Conservation (phyloP, 148 eudicot genomes). For the Drosera capensis region DNA sequence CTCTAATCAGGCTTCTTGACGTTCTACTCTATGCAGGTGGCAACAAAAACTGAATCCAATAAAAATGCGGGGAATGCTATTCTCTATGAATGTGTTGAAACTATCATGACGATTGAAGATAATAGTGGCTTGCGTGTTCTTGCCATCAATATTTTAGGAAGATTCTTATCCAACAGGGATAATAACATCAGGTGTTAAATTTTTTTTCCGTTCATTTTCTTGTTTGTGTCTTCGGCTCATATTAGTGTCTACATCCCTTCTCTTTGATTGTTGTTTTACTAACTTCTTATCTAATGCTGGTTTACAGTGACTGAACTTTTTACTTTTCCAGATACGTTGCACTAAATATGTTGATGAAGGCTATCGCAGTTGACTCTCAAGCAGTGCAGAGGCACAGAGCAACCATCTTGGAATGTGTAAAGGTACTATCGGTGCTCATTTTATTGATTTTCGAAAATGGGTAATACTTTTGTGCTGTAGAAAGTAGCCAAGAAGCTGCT, state of each 20-base stretch:
- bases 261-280: background rate
- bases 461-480: no score
- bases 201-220: background rate
- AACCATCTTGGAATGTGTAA: slow-evolving; percentile 94
- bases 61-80: slow-evolving; percentile 98
- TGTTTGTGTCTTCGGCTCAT: background rate
- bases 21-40: slow-evolving; percentile 44
- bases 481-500: no score
- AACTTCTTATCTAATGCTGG: background rate
- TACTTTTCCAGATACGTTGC: slow-evolving; percentile 58
- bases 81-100: slow-evolving; percentile 93
- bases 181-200: slow-evolving; percentile 73
- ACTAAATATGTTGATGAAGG: slow-evolving; percentile 89
- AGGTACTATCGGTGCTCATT: no score
- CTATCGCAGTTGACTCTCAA: slow-evolving; percentile 78
- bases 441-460: no score
- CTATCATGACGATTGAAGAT: slow-evolving; percentile 91
- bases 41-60: slow-evolving; percentile 95
- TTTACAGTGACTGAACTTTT: background rate
- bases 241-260: background rate
- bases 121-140: slow-evolving; percentile 93
- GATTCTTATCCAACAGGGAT: slow-evolving; percentile 93
- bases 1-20: background rate
- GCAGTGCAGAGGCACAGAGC: slow-evolving; percentile 97
- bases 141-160: slow-evolving; percentile 94